Base-by-base conservation (phyloP, 495 filamentous ascomycete species). In the Neurospora sp. region DNA sequence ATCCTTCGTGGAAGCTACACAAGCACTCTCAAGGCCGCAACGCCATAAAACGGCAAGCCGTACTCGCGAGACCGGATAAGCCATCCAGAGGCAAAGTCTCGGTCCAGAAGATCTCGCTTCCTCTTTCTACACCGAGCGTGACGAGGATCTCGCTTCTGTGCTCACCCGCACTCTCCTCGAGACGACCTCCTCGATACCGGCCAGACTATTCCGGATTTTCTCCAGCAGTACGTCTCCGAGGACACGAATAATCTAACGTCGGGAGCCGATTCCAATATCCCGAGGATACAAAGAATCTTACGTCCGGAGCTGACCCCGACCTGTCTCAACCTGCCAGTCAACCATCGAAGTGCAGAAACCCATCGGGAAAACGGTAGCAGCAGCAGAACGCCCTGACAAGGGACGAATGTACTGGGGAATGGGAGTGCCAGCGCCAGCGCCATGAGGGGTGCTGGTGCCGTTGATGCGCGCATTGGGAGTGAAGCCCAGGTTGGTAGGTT, bases 391-490 rank as follows among this genome's bases (percentile, higher is more conserved):
- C n/a, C n/a, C n/a, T n/a, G 72, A 37, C 1, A 76, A 48, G 6
- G 74, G 74, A 10, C 76, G 77, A 39, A 39, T 31, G 1, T 72
- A 69, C 27, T 41, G 69, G 0, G 76, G 74, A 9, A 73, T 75
- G 27, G 75, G 74, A 42, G 78, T 81, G 42, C 42, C 42, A 44
- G 42, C 3, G 72, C 79, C 78, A 37, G 74, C 74, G 1, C 75
- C 74, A 71, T 79, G 78, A 0, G 78, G 78, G 46, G 75, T 75
- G 74, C 46, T 54, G 14, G 73, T 72, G 39, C 76, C 75, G 23
- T 79, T 81, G 72, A 81, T 79, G 38, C 77, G 75, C 1, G 76
- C 74, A 72, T 79, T 81, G 1, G 77, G 74, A 66, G 74, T 73
- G 73, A 79, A 79, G 66, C 69, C 71, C 20, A 44, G 2, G 16